phyloP scores from a whole-genome alignment of 2,329 filamentous ascomycete species.

The Colletotrichum ledebouriae region DNA sequence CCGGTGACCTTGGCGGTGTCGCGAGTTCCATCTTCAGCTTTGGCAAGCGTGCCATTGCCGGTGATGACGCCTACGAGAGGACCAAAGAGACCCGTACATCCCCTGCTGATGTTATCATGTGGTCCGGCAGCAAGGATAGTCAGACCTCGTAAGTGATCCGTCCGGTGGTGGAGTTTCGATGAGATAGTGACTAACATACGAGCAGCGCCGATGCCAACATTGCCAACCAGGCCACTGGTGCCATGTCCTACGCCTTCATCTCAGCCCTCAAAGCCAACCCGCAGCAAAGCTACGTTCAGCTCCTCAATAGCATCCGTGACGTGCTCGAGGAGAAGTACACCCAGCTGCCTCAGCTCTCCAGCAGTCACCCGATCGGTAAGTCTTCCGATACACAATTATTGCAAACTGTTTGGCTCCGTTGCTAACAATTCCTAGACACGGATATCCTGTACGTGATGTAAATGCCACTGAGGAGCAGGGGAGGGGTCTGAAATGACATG shows the following conservation, averaged over 20 bases:
- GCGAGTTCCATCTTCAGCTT: conserved; percentile 84
- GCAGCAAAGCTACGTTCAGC: conserved; percentile 94
- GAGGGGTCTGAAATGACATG: background rate
- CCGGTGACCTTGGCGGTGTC: conserved; percentile 86
- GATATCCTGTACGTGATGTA: conserved; percentile 40
- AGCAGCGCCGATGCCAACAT: conserved; percentile 90
- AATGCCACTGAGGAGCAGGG: background rate
- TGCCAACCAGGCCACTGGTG: conserved; percentile 88
- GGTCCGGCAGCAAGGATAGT: conserved; percentile 95
- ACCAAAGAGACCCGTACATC: conserved; percentile 92
- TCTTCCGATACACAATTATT: background rate
- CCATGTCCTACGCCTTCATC: conserved; percentile 99
- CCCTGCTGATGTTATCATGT: conserved; percentile 96
- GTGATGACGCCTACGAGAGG: conserved; percentile 83
- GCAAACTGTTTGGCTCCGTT: background rate
- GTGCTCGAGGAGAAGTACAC: conserved; percentile 88
- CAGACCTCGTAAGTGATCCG: conserved; percentile 79
- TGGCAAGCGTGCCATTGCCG: conserved; percentile 83
- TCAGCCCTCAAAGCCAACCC: conserved; percentile 90
- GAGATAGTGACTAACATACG: background rate
- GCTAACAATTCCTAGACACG: conserved; percentile 28
- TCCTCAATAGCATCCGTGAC: conserved; percentile 95
- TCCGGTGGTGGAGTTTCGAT: too few relatives aligned
- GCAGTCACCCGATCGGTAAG: conserved; percentile 94
- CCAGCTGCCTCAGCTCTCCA: conserved; percentile 96